Percentiles rank a stretch among this genome's conserved stretches.
Conservation (phyloP, 768 basidiomycete species). For the Lentinula detonsa region DNA sequence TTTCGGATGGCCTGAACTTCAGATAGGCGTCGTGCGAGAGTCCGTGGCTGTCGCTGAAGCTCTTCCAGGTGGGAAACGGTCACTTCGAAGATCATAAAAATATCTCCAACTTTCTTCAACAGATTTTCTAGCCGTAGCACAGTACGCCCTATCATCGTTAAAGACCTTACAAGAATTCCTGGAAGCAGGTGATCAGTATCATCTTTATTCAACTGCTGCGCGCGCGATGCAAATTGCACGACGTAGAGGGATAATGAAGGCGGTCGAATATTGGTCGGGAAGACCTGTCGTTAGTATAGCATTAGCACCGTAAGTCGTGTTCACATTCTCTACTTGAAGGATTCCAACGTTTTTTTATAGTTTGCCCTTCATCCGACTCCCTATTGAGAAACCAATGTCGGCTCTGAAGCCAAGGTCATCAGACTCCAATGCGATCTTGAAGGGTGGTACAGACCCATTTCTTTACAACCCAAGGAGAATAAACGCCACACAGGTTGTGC, state of each 20-base stretch:
- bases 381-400: constrained; percentile 66
- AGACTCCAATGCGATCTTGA: constrained; percentile 41
- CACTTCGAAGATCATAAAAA: not conserved
- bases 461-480: constrained; percentile 85
- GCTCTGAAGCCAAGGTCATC: constrained; percentile 36
- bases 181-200: constrained; percentile 70
- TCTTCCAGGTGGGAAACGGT: constrained; percentile 62
- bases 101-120: constrained; percentile 4
- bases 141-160: constrained; percentile 84
- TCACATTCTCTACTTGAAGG: not conserved
- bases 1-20: constrained; percentile 93
- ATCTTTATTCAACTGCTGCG: constrained; percentile 65
- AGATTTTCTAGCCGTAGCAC: constrained; percentile 85
- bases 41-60: constrained; percentile 89
- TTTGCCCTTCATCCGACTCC: constrained; percentile 61
- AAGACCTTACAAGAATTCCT: constrained; percentile 67
- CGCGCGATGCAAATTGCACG: constrained; percentile 70
- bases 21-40: constrained; percentile 90
- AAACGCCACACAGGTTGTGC: constrained; percentile 48
- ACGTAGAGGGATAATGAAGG: constrained; percentile 67
- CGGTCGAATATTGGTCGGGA: constrained; percentile 84
- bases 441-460: constrained; percentile 71
- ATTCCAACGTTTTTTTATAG: constrained; percentile 30
- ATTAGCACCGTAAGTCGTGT: constrained; percentile 58
- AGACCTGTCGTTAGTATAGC: constrained; percentile 75